Base-by-base conservation (phyloP, 176 grass and related monocot species). In the Oryza punctata region DNA sequence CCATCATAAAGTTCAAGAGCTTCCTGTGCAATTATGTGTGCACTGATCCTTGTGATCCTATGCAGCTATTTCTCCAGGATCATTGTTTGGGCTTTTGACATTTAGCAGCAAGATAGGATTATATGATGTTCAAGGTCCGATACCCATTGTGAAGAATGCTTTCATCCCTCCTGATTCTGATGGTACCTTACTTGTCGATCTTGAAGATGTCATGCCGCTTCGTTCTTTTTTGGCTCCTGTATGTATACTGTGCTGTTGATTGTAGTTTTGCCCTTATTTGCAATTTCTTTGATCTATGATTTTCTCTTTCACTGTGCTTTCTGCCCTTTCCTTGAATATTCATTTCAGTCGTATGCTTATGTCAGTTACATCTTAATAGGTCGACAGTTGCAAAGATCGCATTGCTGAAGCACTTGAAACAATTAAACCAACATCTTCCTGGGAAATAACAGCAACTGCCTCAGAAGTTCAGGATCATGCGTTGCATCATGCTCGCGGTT, bases 101-200 rank as follows among this genome's bases (percentile, higher is more conserved):
- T 95, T 93, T 90, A 95, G 93, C 83, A 92, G 83, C 84, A 98
- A 95, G 87, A 94, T 96, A 79, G 93, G 96, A 24, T 75, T 98
- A 70, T 98, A 98, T 80, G 96, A 98, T 90, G 91, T 98, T 73
- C 96, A 98, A 92, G 96, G 93, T 63, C 96, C 93, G 16, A 87
- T 95, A 75, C 80, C 93, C 75, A 64, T 94, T 37, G 96, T 98
- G 76, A 98, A 98, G 81, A 95, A 95, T 88, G 81, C 90, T 80
- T 94, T 96, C 44, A 90, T 94, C 50, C 89, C 89, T 60, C 73
- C 85, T 93, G 89, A 94, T 91, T 85, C 69, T 40, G 83, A 92
- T 66, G 87, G 63, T 33, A 60, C 73, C 63, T 85, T 98, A 78
- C 78, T 75, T 67, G 85, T 95, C 15, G 57, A 83, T 4, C 93